Conservation (phyloP, 139 green algal species). For the Trebouxia sp. region DNA sequence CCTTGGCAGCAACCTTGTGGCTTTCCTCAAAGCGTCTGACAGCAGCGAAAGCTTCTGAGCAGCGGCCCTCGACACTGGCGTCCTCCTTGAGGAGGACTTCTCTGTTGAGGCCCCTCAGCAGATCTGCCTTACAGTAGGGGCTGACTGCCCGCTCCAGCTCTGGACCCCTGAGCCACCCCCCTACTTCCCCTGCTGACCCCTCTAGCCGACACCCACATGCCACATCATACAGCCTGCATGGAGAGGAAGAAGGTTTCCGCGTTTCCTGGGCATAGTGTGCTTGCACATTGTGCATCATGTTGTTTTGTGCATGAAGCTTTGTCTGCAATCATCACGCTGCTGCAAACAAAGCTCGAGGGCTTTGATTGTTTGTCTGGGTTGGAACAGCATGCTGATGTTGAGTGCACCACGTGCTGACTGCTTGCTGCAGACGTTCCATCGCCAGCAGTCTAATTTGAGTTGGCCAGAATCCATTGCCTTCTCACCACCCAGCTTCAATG, state of each 20-base stretch:
- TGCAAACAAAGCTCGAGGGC: no score
- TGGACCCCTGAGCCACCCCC: neutral
- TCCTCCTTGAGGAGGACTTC: slow-evolving; percentile 56
- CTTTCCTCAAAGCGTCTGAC: slow-evolving; percentile 64
- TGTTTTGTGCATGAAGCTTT: no score
- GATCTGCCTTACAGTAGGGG: slow-evolving; percentile 7
- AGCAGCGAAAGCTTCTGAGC: slow-evolving; percentile 72
- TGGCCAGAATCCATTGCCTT: no score
- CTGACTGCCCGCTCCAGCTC: neutral
- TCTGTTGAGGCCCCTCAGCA: slow-evolving; percentile 7
- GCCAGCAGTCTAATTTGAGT: no score
- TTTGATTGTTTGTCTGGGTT: no score
- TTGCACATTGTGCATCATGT: no score
- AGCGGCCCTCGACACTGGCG: slow-evolving; percentile 58
- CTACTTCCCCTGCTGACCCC: neutral
- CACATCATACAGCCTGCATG: slow-evolving; percentile 29
- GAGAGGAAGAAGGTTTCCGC: neutral
- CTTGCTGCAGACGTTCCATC: no score
- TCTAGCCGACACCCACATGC: slow-evolving; percentile 18
- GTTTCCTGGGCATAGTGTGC: no score
- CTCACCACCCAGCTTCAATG: no score
- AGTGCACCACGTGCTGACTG: no score
- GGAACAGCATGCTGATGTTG: no score
- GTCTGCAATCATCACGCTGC: no score
- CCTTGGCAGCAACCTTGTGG: slow-evolving; percentile 37